phyloP scores from a whole-genome alignment of 1,284 basidiomycete species.

The Rhodotorula sp. region DNA sequence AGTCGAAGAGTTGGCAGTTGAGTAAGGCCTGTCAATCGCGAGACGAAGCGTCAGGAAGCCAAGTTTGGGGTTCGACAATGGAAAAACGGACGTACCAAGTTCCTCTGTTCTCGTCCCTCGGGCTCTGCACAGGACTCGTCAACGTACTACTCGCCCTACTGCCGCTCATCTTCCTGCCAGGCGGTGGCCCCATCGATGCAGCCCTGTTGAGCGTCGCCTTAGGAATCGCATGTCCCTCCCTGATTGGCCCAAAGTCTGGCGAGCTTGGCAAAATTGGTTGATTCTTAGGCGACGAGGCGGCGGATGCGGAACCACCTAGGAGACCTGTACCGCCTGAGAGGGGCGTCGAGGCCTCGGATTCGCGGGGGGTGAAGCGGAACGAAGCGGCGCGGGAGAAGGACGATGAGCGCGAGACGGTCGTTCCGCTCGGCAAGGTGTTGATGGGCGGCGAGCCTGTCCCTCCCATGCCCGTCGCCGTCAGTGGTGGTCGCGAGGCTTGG shows the following conservation, averaged over 20 bases:
- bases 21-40: conserved; percentile 33
- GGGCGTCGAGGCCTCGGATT: not conserved
- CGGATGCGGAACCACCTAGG: not conserved
- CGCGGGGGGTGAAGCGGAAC: conserved; percentile 30
- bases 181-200: not conserved
- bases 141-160: conserved; percentile 1
- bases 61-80: too few relatives aligned
- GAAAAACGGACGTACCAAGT: conserved; percentile 19
- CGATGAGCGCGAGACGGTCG: conserved; percentile 15
- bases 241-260: conserved; percentile 4
- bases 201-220: conserved; percentile 1
- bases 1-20: conserved; percentile 38
- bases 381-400: conserved; percentile 32
- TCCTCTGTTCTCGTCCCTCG: conserved; percentile 22
- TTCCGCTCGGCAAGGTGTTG: not conserved
- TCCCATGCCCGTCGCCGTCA: too few relatives aligned
- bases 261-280: not conserved
- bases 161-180: not conserved
- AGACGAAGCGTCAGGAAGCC: not conserved
- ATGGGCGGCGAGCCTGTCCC: too few relatives aligned
- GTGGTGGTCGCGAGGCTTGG: not conserved
- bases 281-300: not conserved
- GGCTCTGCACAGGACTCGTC: conserved; percentile 12
- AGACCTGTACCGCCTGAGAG: not conserved
- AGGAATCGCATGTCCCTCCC: not conserved